phyloP scores from a whole-genome alignment of 2,329 filamentous ascomycete genomes.

The Phoma herbarum region DNA sequence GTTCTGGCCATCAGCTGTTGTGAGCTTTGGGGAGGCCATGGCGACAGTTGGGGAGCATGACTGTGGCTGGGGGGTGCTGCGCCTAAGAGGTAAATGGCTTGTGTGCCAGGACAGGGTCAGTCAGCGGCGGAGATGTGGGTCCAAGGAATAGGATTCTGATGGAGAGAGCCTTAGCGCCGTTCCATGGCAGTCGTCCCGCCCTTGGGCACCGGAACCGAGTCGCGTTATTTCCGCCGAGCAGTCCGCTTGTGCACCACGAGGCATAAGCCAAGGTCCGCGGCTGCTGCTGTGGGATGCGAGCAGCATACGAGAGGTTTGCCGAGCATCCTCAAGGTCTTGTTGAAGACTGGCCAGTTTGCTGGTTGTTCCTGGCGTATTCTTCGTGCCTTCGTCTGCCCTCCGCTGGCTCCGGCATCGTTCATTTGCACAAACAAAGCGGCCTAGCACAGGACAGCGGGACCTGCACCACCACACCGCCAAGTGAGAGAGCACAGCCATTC shows the following conservation, averaged over 20 bases:
- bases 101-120: constrained; percentile 36
- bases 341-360: background rate
- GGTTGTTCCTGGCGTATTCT: constrained; percentile 4
- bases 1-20: constrained; percentile 43
- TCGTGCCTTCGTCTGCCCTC: constrained; percentile 18
- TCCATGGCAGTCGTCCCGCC: constrained; percentile 36
- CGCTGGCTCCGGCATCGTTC: constrained; percentile 25
- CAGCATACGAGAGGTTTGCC: constrained; percentile 5
- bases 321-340: constrained; percentile 2
- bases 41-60: constrained; percentile 41
- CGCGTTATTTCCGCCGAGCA: constrained; percentile 40
- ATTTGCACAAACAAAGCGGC: constrained; percentile 22
- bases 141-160: constrained; percentile 42
- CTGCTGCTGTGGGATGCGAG: constrained; percentile 8
- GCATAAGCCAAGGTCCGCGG: constrained; percentile 18
- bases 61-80: constrained; percentile 45
- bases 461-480: constrained; percentile 43
- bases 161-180: constrained; percentile 42
- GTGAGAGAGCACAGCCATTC: constrained; percentile 39
- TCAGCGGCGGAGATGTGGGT: constrained; percentile 43
- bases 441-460: constrained; percentile 31
- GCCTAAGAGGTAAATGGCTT: constrained; percentile 44
- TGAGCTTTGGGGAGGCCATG: constrained; percentile 49
- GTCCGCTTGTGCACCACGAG: constrained; percentile 34
- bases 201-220: constrained; percentile 37